Base-by-base conservation (phyloP, 768 basidiomycete species). In the Porphyrellus cyaneotinctus region DNA sequence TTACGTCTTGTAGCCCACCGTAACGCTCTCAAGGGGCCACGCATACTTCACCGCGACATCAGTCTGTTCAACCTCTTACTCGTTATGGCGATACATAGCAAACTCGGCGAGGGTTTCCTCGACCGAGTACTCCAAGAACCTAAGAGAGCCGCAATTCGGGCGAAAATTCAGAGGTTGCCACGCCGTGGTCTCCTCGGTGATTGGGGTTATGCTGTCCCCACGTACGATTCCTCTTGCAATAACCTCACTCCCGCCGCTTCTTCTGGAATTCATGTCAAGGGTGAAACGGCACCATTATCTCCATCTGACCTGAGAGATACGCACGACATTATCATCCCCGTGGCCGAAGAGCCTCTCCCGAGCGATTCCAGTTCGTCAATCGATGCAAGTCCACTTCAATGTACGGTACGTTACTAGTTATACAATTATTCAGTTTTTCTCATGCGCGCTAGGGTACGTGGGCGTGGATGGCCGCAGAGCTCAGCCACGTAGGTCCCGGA, bases 1-100 rank as follows among this genome's bases (percentile, higher is more conserved):
- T 39, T 22, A 39, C 7, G 4, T 15, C 41, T 17, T 10, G 8
- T 11, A 42, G 55, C 43, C 2, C 55, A 59, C 28, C 20, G 13
- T 5, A 28, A 47, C 6, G 37, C 47, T 39, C 2, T 32, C 4
- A 12, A 33, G 8, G 9, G 22, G 8, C 36, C 36, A 11, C 3
- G 13, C 1, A 2, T 60, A 12, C 47, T 58, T 1, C 56, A 52
- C n/a, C 31, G n/a, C 0, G 30, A 60, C 12, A 38, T 15, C 32
- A 33, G 32, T 13, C 12, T 33, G 11, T 15, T 33, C 32, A 33
- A 33, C 15, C 15, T 33, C 4, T 22, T 57, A 3, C 38, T 57
- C n/a, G 15, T 49, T 2, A 0, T 48, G 23, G 31, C 36, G 6
- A 47, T 18, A 17, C 17, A 33, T 1, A 23, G 30, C 12, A n/a